phyloP scores from a whole-genome alignment of 2,329 filamentous ascomycete species.

The Sporothrix luriei region DNA sequence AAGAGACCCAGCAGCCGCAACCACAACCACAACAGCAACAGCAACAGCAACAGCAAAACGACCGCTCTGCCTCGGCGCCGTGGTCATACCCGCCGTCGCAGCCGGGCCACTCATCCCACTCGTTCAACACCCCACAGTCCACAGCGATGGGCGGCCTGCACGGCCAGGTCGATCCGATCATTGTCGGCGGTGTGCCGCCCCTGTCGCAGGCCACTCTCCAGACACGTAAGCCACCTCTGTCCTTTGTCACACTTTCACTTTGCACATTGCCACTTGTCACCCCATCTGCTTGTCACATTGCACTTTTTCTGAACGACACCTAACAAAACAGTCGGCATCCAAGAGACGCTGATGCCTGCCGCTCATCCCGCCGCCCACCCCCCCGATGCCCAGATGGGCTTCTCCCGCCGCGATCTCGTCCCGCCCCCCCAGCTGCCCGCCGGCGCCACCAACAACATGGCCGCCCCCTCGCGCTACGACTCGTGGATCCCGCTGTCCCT shows the following conservation, averaged over 20 bases:
- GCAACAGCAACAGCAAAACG: background rate
- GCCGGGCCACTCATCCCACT: background rate
- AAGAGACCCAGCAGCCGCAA: background rate
- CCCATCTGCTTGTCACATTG: background rate
- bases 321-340: constrained; percentile 17
- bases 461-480: constrained; percentile 26
- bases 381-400: constrained; percentile 20
- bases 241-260: no score
- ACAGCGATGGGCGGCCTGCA: no score
- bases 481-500: constrained; percentile 36
- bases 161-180: background rate
- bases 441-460: constrained; percentile 5
- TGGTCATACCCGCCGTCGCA: background rate
- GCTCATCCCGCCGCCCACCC: background rate
- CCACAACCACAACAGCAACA: no score
- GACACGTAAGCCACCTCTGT: background rate
- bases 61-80: background rate
- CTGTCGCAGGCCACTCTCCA: constrained; percentile 2
- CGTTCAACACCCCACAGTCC: background rate
- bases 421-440: constrained; percentile 23
- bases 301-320: no score
- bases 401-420: constrained; percentile 33
- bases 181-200: background rate
- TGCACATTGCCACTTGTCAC: background rate
- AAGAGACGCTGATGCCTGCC: constrained; percentile 4